Percentiles rank a stretch among this genome's conserved stretches.
phyloP scores from a whole-genome alignment of 176 grass and related monocot genomes.

The Carex cristatella region DNA sequence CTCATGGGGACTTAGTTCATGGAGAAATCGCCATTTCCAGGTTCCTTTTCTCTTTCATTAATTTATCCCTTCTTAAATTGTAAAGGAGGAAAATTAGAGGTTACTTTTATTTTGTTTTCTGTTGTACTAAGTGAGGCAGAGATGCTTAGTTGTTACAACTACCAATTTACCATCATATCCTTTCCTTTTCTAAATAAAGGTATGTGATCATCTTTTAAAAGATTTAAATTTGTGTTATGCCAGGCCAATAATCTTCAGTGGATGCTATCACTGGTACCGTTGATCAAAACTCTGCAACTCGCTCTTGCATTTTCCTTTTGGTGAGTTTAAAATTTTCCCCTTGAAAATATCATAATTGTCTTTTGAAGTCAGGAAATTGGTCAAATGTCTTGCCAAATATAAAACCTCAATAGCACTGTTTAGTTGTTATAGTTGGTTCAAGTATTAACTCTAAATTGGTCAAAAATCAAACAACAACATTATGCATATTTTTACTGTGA shows the following conservation, averaged over 20 bases:
- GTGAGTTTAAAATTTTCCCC: conserved; percentile 21
- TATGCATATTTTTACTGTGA: background rate
- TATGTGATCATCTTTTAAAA: background rate
- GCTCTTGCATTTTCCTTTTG: conserved; percentile 88
- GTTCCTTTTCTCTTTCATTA: conserved; percentile 21
- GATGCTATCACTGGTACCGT: conserved; percentile 71
- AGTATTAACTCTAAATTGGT: background rate
- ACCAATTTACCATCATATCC: background rate
- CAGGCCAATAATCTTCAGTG: conserved; percentile 83
- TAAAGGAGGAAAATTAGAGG: background rate
- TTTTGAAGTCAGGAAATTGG: background rate
- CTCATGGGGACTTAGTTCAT: conserved; percentile 78
- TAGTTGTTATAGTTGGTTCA: background rate
- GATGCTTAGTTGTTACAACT: background rate
- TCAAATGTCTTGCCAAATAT: background rate
- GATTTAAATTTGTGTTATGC: background rate
- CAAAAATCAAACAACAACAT: background rate
- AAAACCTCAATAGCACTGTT: background rate
- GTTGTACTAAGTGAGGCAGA: background rate
- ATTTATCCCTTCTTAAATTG: background rate
- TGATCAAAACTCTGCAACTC: conserved; percentile 80
- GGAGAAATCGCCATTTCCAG: conserved; percentile 79
- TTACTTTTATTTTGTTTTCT: background rate
- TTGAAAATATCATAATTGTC: background rate
- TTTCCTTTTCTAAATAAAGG: background rate